These are phyloP conservation scores for Colletotrichum incanum DNA, from an alignment of 2,329 filamentous ascomycete species.

Conservation along the genomic window DNA sequence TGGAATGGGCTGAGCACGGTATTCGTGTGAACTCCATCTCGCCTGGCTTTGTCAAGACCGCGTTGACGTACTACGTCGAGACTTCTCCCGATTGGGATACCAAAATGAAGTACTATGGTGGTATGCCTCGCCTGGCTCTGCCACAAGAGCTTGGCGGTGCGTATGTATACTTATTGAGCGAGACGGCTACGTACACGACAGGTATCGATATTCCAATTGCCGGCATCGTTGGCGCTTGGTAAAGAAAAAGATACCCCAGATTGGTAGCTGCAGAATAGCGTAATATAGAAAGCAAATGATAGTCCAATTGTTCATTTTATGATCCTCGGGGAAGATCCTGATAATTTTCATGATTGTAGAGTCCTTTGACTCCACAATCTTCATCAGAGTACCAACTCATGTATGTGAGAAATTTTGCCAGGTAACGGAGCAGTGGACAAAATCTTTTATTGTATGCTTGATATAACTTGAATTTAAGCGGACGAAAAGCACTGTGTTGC, in stretches of 20 bases:
- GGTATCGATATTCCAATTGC: slow-evolving; percentile 65
- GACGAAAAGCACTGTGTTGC: too few species aligned
- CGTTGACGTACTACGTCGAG: slow-evolving; percentile 66
- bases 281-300: neutral
- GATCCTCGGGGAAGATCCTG: too few species aligned
- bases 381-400: too few species aligned
- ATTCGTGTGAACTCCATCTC: slow-evolving; percentile 64
- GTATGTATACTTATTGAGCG: slow-evolving; percentile 70
- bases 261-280: neutral
- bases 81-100: slow-evolving; percentile 69
- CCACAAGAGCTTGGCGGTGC: slow-evolving; percentile 70
- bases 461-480: too few species aligned
- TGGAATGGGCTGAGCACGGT: slow-evolving; percentile 65
- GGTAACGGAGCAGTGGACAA: too few species aligned
- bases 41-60: slow-evolving; percentile 60
- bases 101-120: slow-evolving; percentile 72
- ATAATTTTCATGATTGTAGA: too few species aligned
- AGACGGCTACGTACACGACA: slow-evolving; percentile 65
- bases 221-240: slow-evolving; percentile 51
- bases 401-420: too few species aligned
- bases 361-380: too few species aligned
- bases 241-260: neutral
- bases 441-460: too few species aligned
- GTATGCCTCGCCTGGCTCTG: slow-evolving; percentile 68
- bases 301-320: too few species aligned